Base-by-base conservation (phyloP, 768 basidiomycete species). In the Serendipita sp. region DNA sequence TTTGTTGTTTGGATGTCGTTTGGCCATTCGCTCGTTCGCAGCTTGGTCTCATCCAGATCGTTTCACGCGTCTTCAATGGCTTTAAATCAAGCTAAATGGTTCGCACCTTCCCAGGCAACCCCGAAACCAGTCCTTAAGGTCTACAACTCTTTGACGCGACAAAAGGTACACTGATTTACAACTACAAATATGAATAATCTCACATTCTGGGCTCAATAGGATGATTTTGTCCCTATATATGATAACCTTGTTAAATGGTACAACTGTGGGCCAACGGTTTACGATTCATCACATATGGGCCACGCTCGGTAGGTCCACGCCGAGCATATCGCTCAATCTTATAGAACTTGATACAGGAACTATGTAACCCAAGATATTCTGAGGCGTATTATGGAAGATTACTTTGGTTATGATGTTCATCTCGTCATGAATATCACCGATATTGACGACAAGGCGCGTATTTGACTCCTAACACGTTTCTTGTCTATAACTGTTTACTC, bases 391-490 rank as follows among this genome's bases (percentile, higher is more conserved):
- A 78, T 98, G 79, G 80, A 86, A 0, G 92, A 98, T 76, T 98
- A 95, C 76, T 98, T 98, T 75, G 89, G 90, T 30, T 98, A 94
- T 71, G 90, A 98, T 72, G 88, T 99, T 65, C 91, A 97, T 73
- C 96, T 98, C 72, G 95, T 98, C 51, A 96, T 96, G 92, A 99
- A 99, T 74, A 84, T 99, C 69, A 99, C 96, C 3, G 95, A 99
- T 74, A 96, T 99, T 67, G 96, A 99, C 71, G 96, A 98, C 81
- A 99, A 99, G 84, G 95, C 89, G 66, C 63, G 77, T 66, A 18
- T 64, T 10, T 38, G 16, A 44, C 16, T 34, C 64, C 64, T 67
- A 41, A 46, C 46, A 8, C 56, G 3, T 18, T 45, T 23, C 3
- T 28, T 66, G n/a, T 58, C 56, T 62, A 44, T 65, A 51, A 30